Conservation (phyloP, 768 basidiomycete species). For the Phlebiopsis flavidoalba region DNA sequence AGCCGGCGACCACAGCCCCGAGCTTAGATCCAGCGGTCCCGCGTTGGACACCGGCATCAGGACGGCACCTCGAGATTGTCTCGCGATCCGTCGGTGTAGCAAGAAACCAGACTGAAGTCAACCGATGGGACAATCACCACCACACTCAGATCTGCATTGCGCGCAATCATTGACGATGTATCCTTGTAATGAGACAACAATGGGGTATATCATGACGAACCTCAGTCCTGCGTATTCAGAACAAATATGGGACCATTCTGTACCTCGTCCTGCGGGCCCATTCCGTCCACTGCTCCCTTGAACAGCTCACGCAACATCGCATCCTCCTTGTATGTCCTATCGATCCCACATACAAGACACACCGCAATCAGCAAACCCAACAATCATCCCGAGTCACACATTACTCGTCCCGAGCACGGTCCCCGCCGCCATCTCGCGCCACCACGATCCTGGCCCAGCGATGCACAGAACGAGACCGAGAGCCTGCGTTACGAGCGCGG, state of each 20-base stretch:
- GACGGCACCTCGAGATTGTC: neutral
- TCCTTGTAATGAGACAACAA: neutral
- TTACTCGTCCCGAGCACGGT: neutral
- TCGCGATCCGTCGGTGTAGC: neutral
- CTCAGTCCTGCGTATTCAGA: neutral
- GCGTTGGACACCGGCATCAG: neutral
- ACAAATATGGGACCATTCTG: neutral
- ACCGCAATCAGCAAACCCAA: neutral
- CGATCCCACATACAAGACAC: neutral
- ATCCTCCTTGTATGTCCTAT: neutral
- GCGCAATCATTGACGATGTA: neutral
- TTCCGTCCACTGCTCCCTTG: neutral
- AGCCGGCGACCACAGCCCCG: neutral
- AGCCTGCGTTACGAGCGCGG: constrained; percentile 4
- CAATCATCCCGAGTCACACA: neutral
- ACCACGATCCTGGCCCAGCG: constrained; percentile 5
- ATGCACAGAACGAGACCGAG: neutral
- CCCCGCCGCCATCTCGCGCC: neutral
- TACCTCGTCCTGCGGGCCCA: neutral
- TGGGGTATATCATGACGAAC: neutral
- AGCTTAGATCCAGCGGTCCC: neutral
- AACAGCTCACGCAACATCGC: neutral
- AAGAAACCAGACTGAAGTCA: no score
- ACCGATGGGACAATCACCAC: neutral
- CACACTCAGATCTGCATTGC: neutral